Conservation (phyloP, 2,329 filamentous ascomycete species). For the Alternaria consortialis region DNA sequence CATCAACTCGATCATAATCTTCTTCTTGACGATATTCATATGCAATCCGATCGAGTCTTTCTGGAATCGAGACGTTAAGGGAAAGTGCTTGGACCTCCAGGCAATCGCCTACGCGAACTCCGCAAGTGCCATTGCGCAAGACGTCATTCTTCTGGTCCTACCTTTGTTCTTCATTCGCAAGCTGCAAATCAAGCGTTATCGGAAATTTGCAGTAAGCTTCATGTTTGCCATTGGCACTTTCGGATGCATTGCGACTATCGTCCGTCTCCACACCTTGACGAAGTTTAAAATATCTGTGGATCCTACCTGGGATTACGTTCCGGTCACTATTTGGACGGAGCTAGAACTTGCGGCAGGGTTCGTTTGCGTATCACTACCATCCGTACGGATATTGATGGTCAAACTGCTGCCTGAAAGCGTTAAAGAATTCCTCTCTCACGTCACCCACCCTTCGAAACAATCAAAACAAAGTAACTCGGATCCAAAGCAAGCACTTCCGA, state of each 20-base stretch:
- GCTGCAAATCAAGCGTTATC: conserved; percentile 31
- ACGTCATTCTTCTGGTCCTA: conserved; percentile 35
- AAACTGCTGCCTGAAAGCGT: conserved; percentile 20
- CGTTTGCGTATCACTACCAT: conserved; percentile 35
- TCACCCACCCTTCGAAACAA: conserved; percentile 17
- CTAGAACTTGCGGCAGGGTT: conserved; percentile 36
- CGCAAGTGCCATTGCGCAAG: conserved; percentile 34
- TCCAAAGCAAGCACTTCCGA: not conserved
- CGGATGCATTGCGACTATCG: conserved; percentile 38
- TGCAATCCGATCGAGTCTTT: conserved; percentile 37
- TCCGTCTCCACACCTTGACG: conserved; percentile 34
- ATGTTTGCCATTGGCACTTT: conserved; percentile 42
- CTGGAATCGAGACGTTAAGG: conserved; percentile 40
- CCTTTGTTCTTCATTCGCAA: conserved; percentile 34
- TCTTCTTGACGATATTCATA: conserved; percentile 32
- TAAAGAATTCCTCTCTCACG: conserved; percentile 18
- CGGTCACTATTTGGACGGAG: conserved; percentile 36
- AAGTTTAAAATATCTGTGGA: conserved; percentile 36
- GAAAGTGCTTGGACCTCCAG: conserved; percentile 34
- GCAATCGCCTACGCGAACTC: conserved; percentile 35
- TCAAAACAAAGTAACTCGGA: not conserved
- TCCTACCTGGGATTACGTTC: conserved; percentile 39
- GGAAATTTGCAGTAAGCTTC: conserved; percentile 33
- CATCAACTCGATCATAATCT: conserved; percentile 26
- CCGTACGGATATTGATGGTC: conserved; percentile 31